Evolutionary conservation across 495 filamentous ascomycete species (phyloP).

Genomic region (Talaromyces borbonicus): DNA sequence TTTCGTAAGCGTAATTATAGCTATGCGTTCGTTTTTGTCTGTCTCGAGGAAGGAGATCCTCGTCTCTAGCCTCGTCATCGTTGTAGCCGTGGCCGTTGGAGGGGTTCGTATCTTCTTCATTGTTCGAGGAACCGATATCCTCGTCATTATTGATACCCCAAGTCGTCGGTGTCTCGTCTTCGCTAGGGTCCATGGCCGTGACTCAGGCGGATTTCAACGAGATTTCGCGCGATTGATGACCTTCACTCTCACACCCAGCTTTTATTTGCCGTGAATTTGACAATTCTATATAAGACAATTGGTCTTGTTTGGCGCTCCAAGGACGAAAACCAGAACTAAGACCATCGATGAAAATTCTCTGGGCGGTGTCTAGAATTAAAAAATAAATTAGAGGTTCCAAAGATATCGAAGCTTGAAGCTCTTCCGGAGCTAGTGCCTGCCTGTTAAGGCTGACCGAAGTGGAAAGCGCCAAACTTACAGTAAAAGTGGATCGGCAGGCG

Average conservation of each 20-base stretch:
- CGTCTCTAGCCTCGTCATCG: slow-evolving; percentile 7
- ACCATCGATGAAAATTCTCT: too few relatives aligned
- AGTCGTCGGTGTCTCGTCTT: slow-evolving; percentile 2
- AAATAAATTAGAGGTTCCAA: too few relatives aligned
- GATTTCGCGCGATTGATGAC: too few relatives aligned
- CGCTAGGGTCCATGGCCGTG: slow-evolving; percentile 1
- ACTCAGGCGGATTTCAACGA: neutral
- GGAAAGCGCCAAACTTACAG: neutral
- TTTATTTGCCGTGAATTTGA: too few relatives aligned
- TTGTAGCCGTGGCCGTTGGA: neutral
- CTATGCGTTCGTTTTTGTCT: slow-evolving; percentile 69
- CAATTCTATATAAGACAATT: too few relatives aligned
- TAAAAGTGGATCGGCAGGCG: too few relatives aligned
- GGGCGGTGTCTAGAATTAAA: too few relatives aligned
- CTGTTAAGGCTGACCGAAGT: slow-evolving; percentile 1
- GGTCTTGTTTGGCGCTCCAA: too few relatives aligned
- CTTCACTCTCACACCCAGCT: too few relatives aligned
- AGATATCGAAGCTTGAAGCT: too few relatives aligned
- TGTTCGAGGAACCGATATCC: slow-evolving; percentile 12
- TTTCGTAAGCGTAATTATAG: slow-evolving; percentile 82
- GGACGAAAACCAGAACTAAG: too few relatives aligned
- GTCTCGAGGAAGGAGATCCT: slow-evolving; percentile 63
- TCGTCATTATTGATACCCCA: slow-evolving; percentile 11
- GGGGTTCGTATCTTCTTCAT: too few relatives aligned
- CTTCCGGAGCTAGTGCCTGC: neutral